Conservation (phyloP, 768 basidiomycete species). For the Boletus patriciae region DNA sequence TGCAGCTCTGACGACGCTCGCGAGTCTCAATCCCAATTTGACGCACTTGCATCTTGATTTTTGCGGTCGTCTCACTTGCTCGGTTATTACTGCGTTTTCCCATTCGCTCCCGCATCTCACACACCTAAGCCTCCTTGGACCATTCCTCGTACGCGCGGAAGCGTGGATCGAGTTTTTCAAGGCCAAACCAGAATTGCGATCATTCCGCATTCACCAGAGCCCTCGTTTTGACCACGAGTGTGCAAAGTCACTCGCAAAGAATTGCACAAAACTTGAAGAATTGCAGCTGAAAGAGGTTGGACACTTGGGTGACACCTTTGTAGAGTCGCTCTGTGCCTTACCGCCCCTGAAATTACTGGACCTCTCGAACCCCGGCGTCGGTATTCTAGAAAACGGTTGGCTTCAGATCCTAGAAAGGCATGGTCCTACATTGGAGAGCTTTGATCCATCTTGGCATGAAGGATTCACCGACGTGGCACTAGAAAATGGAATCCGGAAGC, state of each 20-base stretch:
- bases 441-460: slow-evolving; percentile 73
- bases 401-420: slow-evolving; percentile 53
- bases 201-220: slow-evolving; percentile 80
- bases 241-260: slow-evolving; percentile 52
- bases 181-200: slow-evolving; percentile 58
- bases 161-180: slow-evolving; percentile 79
- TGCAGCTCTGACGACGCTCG: slow-evolving; percentile 66
- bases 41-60: slow-evolving; percentile 76
- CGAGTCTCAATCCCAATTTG: slow-evolving; percentile 82
- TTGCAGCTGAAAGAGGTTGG: slow-evolving; percentile 82
- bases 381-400: slow-evolving; percentile 56
- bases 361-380: slow-evolving; percentile 59
- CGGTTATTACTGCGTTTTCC: slow-evolving; percentile 58
- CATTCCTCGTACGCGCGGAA: slow-evolving; percentile 74
- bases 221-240: slow-evolving; percentile 81
- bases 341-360: slow-evolving; percentile 59
- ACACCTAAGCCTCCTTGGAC: slow-evolving; percentile 79
- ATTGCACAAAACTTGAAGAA: slow-evolving; percentile 55
- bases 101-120: slow-evolving; percentile 63
- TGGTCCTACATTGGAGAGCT: slow-evolving; percentile 53
- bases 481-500: slow-evolving; percentile 53
- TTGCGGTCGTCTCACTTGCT: slow-evolving; percentile 78
- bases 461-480: slow-evolving; percentile 63
- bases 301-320: slow-evolving; percentile 62
- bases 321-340: slow-evolving; percentile 45